Evolutionary conservation across 78 protist species (phyloP), one percentile per base, ranked within the genome.

Genomic region (Bodo saltans): DNA sequence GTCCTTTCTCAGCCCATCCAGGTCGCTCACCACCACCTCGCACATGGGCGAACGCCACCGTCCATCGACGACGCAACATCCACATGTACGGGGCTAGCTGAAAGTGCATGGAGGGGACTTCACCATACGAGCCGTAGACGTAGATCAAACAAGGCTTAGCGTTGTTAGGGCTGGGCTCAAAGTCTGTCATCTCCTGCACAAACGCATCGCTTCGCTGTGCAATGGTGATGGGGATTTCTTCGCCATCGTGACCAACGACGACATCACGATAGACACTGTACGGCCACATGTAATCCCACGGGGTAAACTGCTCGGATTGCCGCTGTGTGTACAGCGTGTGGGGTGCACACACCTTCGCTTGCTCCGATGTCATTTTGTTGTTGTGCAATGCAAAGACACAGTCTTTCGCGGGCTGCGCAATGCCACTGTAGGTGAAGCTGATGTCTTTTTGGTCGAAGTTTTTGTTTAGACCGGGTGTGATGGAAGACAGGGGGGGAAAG

Each of bases 11-110:
- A 68, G 95, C 97, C 98, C 98, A 96, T 0, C n/a, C 28, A 28
- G 78, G 90, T 34, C 87, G 94, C 68, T 96, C 98, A 39, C 93
- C 90, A 27, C 90, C 90, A 30, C 97, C 98, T n/a, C 98, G 76
- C 32, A 96, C 75, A 83, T 96, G 95, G 28, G 98, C 95, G 32
- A 86, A 4, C 8, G 83, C 94, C 71, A 86, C 47, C 0, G 84
- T 34, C 39, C 95, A 47, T 8, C 60, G 60, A 17, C 60, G 60
- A 17, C 60, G 60, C n/a, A 47, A 23, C n/a, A 47, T 8, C 60
- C 60, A 47, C 60, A 47, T 8, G 60, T 47, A 47, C 60, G 60
- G 60, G 60, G 60, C 60, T 8, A 47, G 60, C 60, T 47, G 60
- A 17, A 47, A 47, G 60, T 47, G 60, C 60, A 47, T 8, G n/a